Base-by-base conservation (phyloP, 495 filamentous ascomycete species). In the Hypoxylon trugodes region DNA sequence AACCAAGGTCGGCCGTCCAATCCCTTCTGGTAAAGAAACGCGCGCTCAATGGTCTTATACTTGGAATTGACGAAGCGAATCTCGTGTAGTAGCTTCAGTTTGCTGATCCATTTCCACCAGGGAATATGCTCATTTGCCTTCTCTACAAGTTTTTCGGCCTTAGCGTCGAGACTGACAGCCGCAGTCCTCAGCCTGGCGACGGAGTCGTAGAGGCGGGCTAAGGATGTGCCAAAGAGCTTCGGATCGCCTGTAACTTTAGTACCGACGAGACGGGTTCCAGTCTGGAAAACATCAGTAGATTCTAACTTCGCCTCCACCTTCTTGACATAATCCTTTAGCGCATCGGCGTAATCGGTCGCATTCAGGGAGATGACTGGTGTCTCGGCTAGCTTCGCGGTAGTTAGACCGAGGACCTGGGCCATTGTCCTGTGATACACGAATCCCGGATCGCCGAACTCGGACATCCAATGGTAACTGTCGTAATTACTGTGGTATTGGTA, bases 401-500 rank as follows among this genome's bases (percentile, higher is more conserved):
- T 78, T 7, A 98, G 76, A 1, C 85, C 88, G 77, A 90, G 87
- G 49, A 98, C 76, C 68, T 96, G 87, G 3, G 92, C 90, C 65
- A 96, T 85, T 6, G 87, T 75, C 53, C 82, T 84, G 77, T 98
- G 95, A 69, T 96, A 93, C 10, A 80, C 73, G 69, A 97, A 97
- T 16, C 84, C 88, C 0, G 92, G 90, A 73, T 98, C 95, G 6
- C 89, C 90, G 71, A 84, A 92, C 25, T 82, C 84, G 15, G 82
- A 74, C 89, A 97, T 93, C 91, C 92, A 97, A 65, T 94, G 83
- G 69, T 86, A 94, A 59, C 86, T 92, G 74, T 98, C 96, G 76
- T 96, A 96, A 79, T 96, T 98, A 73, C 89, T 93, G 75, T 96
- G 90, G 65, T 93, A 92, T 12, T 95, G 93, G 74, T 86, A 96